Conservation (phyloP, 176 grass and related monocot species). For the Avena eriantha region DNA sequence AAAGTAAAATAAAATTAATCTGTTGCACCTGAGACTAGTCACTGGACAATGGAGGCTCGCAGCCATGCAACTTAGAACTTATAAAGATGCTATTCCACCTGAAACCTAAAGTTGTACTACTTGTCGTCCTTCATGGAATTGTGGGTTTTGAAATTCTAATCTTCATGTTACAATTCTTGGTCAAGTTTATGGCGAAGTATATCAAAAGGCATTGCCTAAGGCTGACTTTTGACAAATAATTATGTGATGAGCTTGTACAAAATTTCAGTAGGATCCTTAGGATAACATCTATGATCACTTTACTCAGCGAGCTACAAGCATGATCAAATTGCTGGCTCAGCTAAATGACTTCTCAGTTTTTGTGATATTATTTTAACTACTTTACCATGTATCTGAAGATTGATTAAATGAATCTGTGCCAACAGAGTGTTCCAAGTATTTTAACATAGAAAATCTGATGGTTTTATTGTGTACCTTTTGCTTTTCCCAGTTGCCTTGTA, state of each 20-base stretch:
- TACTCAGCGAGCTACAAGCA: neutral
- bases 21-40: neutral
- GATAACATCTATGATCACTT: neutral
- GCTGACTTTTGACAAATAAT: neutral
- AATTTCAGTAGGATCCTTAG: neutral
- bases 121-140: neutral
- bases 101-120: neutral
- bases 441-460: neutral
- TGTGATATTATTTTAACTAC: neutral
- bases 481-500: constrained; percentile 8
- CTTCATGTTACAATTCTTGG: constrained; percentile 21
- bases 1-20: neutral
- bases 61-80: neutral
- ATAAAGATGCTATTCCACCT: constrained; percentile 39
- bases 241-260: neutral
- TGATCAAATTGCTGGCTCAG: neutral
- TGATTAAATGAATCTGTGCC: neutral
- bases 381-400: neutral
- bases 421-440: constrained; percentile 15
- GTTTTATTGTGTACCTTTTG: neutral
- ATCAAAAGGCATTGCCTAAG: neutral
- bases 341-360: neutral
- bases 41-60: neutral
- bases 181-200: neutral
- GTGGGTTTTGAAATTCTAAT: neutral